Evolutionary conservation across 2,329 filamentous ascomycete genomes (phyloP).

Genomic region (Clonostachys chloroleuca): DNA sequence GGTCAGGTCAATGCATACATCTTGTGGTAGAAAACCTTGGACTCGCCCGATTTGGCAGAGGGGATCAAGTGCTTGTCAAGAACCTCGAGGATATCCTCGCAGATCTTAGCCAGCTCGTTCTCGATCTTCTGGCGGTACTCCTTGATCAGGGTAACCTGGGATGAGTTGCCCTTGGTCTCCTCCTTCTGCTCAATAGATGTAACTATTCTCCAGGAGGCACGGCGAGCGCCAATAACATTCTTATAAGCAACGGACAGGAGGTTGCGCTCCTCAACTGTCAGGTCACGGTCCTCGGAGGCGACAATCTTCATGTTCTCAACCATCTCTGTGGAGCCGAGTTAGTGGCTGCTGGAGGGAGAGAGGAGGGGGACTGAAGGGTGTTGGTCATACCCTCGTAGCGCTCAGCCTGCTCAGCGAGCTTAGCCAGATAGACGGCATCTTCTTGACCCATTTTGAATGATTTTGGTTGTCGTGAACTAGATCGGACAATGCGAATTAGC

Average conservation of each 20-base stretch:
- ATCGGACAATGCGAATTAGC: background rate
- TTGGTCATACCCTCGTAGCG: slow-evolving; percentile 87
- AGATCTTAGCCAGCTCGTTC: slow-evolving; percentile 93
- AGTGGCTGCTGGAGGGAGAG: background rate
- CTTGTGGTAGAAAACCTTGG: slow-evolving; percentile 99
- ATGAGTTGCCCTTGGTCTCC: slow-evolving; percentile 95
- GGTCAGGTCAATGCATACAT: slow-evolving; percentile 56
- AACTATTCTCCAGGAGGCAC: slow-evolving; percentile 97
- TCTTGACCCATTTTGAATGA: slow-evolving; percentile 90
- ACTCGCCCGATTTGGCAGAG: slow-evolving; percentile 91
- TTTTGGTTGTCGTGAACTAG: slow-evolving; percentile 6
- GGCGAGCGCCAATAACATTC: slow-evolving; percentile 95
- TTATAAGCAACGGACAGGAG: slow-evolving; percentile 97
- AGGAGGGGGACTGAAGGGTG: background rate
- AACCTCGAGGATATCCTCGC: slow-evolving; percentile 93
- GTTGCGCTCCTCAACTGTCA: slow-evolving; percentile 94
- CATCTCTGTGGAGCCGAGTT: slow-evolving; percentile 66
- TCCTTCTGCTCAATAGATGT: slow-evolving; percentile 99
- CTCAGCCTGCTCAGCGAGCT: slow-evolving; percentile 99
- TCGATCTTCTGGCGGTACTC: slow-evolving; percentile 99
- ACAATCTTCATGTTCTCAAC: slow-evolving; percentile 99
- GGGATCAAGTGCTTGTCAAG: slow-evolving; percentile 92
- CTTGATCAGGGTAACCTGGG: slow-evolving; percentile 88
- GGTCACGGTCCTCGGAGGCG: slow-evolving; percentile 78
- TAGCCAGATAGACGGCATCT: slow-evolving; percentile 98